Base-by-base conservation (phyloP, 2,329 filamentous ascomycete species). In the Chrysoporthe puriensis region DNA sequence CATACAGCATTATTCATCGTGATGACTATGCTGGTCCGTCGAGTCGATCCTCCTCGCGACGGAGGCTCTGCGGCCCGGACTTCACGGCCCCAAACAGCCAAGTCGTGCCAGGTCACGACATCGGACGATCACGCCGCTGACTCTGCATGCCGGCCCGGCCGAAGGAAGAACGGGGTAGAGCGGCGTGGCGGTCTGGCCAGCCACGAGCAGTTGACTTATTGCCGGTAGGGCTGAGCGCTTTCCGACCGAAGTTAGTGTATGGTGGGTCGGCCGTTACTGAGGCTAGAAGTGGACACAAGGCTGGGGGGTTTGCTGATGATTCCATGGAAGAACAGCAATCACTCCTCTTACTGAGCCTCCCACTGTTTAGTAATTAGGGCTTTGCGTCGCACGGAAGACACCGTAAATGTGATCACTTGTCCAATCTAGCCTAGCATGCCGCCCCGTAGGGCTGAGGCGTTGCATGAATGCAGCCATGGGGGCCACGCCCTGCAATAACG, bases 71-170 rank as follows among this genome's bases (percentile, higher is more conserved):
- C 64, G 60, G 60, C 43, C 64, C 48, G 64, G 52, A 42, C 40
- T 40, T 21, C 40, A 44, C 44, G 57, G 1, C 11, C 34, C 16
- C 3, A 13, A 5, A 9, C 8, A 2, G 34, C 34, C 34, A 13
- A 21, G 42, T 50, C 42, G 18, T 48, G 26, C 26, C 26, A 26
- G 26, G 26, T 26, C 26, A 26, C 43, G 42, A 63, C n/a, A 21
- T 36, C n/a, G 59, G 52, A 56, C 40, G 64, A 56, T 36, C 42
- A 60, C n/a, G 42, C 43, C 44, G 64, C 64, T 66, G 59, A 66
- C 64, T 34, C 13, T 62, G 50, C 64, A 66, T 50, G 21, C 34
- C 56, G 21, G 56, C 34, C 16, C 56, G 56, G 56, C 56, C 50
- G 50, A 54, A 54, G 50, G 50, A 54, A 32, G 2, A 4, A 54